Conservation (phyloP, 2,329 filamentous ascomycete genomes). For the Botrytis tulipae region DNA sequence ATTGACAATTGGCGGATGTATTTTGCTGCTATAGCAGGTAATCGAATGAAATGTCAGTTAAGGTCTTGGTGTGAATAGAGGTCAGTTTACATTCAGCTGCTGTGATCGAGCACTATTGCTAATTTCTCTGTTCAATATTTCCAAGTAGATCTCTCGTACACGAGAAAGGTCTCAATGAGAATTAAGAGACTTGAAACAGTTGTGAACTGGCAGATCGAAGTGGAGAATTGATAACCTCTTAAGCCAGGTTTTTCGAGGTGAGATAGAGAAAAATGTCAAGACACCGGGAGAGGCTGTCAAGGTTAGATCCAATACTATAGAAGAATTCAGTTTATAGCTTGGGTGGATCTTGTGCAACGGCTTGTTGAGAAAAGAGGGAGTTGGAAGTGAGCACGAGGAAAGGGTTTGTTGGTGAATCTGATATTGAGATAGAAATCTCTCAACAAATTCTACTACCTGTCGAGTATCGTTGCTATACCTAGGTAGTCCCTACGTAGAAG, state of each 20-base stretch:
- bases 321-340: no score
- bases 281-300: no score
- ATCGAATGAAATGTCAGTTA: neutral
- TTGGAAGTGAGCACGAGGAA: no score
- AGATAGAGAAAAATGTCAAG: no score
- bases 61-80: neutral
- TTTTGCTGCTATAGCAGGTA: neutral
- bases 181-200: no score
- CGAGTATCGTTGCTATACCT: fast-evolving
- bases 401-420: neutral
- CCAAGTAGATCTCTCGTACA: neutral
- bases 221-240: neutral
- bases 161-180: neutral
- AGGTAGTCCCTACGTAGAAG: neutral
- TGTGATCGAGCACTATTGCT: neutral
- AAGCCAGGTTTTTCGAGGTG: neutral
- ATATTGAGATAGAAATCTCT: neutral
- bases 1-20: neutral
- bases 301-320: neutral
- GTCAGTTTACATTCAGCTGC: neutral
- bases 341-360: neutral
- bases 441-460: neutral
- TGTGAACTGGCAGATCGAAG: neutral
- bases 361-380: no score
- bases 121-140: neutral